Conservation (phyloP, 2,329 filamentous ascomycete species). For the Fusarium guadeloupense region DNA sequence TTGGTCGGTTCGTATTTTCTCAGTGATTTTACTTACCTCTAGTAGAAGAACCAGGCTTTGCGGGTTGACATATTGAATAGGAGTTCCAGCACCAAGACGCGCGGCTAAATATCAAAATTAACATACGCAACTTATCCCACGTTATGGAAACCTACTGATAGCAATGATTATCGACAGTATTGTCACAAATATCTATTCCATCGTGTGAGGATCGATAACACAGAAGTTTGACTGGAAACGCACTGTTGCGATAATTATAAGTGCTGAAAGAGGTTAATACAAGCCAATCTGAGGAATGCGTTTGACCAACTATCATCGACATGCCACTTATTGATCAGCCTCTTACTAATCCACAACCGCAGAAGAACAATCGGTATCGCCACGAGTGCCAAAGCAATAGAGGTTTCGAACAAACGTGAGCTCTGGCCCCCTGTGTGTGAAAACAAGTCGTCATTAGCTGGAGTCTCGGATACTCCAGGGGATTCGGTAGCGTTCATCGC, state of each 20-base stretch:
- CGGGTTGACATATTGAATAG: not conserved
- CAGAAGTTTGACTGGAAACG: no score
- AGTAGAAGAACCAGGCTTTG: not conserved
- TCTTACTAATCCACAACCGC: conserved; percentile 16
- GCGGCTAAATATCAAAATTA: not conserved
- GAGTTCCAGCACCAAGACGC: conserved; percentile 13
- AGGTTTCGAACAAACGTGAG: not conserved
- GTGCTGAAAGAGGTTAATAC: not conserved
- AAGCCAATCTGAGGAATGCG: not conserved
- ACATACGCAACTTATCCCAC: no score
- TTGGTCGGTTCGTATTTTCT: no score
- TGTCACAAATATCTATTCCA: not conserved
- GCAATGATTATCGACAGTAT: not conserved
- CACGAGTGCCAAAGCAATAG: conserved; percentile 1
- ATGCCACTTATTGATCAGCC: conserved; percentile 17
- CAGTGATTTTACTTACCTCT: not conserved
- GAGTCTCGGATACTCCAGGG: not conserved
- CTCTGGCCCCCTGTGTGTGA: not conserved
- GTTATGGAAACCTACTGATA: not conserved
- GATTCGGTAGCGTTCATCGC: not conserved
- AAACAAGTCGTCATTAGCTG: not conserved
- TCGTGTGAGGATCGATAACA: not conserved
- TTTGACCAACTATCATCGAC: conserved; percentile 15
- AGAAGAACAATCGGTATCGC: conserved; percentile 10
- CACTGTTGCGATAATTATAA: not conserved